phyloP scores from a whole-genome alignment of 192 early-diverging fungal species.

The Mortierella hygrophila region DNA sequence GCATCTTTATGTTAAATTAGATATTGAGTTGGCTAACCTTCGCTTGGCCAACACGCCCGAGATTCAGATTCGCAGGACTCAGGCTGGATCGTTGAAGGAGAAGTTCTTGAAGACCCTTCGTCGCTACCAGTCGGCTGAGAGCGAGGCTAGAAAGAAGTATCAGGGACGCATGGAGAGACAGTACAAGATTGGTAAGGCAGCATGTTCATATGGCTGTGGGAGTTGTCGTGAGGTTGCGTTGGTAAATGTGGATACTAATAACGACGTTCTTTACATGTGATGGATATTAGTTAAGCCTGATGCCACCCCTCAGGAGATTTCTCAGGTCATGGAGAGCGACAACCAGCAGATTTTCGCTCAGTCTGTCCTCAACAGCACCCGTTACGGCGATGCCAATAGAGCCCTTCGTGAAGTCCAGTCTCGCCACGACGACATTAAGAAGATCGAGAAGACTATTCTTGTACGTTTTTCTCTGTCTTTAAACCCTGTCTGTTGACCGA shows the following conservation, averaged over 20 bases:
- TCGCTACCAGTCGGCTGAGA: conserved; percentile 85
- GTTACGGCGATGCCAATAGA: conserved; percentile 77
- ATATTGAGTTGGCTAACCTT: conserved; percentile 50
- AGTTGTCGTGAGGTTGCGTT: too few species aligned
- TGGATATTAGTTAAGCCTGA: conserved; percentile 80
- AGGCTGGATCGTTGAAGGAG: conserved; percentile 69
- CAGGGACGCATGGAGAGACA: conserved; percentile 88
- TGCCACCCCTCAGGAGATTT: conserved; percentile 82
- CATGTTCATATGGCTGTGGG: not conserved
- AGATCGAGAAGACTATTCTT: conserved; percentile 90
- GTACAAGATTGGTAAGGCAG: conserved; percentile 78
- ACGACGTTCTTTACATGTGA: not conserved
- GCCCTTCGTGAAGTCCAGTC: conserved; percentile 88
- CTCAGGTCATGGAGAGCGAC: conserved; percentile 82
- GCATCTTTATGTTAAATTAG: not conserved
- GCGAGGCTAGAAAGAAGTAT: conserved; percentile 87
- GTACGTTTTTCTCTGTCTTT: conserved; percentile 55
- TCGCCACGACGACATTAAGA: conserved; percentile 87
- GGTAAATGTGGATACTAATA: not conserved
- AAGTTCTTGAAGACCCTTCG: conserved; percentile 77
- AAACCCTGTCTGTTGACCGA: not conserved
- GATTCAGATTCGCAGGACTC: conserved; percentile 48
- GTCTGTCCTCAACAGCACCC: conserved; percentile 78
- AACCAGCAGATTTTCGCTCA: conserved; percentile 86
- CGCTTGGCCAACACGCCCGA: conserved; percentile 36